Conservation (phyloP, 2,329 filamentous ascomycete genomes). For the Penicillium sp. region DNA sequence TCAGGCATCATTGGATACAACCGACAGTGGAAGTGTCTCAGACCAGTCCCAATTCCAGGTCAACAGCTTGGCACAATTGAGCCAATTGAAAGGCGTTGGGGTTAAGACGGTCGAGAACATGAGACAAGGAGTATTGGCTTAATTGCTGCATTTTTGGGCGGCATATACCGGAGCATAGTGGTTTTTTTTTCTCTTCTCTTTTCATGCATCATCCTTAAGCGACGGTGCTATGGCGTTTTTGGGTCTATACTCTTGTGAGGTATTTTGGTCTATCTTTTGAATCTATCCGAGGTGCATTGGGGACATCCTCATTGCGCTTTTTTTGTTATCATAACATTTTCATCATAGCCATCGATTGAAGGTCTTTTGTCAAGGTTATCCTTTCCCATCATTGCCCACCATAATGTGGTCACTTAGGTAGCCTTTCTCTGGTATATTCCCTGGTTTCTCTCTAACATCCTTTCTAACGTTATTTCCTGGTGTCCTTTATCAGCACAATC, state of each 20-base stretch:
- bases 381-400: too few species aligned
- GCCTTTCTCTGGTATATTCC: neutral
- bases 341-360: neutral
- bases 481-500: neutral
- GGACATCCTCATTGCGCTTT: too few species aligned
- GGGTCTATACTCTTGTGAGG: constrained; percentile 6
- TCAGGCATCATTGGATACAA: constrained; percentile 22
- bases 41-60: constrained; percentile 35
- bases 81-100: constrained; percentile 47
- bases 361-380: neutral
- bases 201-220: constrained; percentile 29
- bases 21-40: constrained; percentile 13
- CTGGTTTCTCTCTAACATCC: too few species aligned
- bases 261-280: neutral
- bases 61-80: constrained; percentile 41
- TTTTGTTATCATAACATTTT: neutral
- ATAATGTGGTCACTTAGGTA: neutral
- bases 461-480: neutral
- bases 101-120: constrained; percentile 49
- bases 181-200: constrained; percentile 6
- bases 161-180: constrained; percentile 11
- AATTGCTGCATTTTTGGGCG: constrained; percentile 18
- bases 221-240: constrained; percentile 30
- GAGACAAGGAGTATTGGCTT: constrained; percentile 45
- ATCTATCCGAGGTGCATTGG: neutral